Conservation (phyloP, 169 alveolate genomes). For the Miamiensis avidus region DNA sequence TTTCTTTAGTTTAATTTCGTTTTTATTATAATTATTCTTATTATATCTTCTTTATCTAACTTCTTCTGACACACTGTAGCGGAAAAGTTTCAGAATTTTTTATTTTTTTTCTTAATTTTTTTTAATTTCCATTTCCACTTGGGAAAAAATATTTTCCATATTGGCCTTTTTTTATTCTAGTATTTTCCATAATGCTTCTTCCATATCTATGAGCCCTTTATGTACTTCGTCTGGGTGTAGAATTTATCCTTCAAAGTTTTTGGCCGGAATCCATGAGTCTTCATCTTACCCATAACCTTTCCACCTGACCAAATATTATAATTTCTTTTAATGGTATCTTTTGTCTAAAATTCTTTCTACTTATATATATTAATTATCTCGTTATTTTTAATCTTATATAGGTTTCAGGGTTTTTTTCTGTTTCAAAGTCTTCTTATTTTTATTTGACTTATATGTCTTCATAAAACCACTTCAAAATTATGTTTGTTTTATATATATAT, state of each 20-base stretch:
- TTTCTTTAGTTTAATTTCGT: too few species aligned
- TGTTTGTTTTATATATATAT: too few species aligned
- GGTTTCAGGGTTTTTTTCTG: neutral
- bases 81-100: too few species aligned
- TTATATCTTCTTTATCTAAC: too few species aligned
- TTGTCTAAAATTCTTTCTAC: neutral
- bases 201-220: neutral
- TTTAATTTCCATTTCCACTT: too few species aligned
- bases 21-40: too few species aligned
- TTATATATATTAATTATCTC: too few species aligned
- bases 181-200: neutral
- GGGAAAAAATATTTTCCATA: too few species aligned
- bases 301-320: neutral
- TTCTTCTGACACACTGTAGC: too few species aligned
- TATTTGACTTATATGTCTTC: neutral
- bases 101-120: too few species aligned
- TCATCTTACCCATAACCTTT: neutral
- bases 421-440: neutral
- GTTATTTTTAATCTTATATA: neutral
- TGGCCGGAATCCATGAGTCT: neutral
- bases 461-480: too few species aligned
- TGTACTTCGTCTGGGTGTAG: neutral
- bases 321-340: too few species aligned
- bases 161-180: neutral
- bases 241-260: neutral